phyloP scores from a whole-genome alignment of 768 basidiomycete genomes.

The Flagelloscypha sp. region DNA sequence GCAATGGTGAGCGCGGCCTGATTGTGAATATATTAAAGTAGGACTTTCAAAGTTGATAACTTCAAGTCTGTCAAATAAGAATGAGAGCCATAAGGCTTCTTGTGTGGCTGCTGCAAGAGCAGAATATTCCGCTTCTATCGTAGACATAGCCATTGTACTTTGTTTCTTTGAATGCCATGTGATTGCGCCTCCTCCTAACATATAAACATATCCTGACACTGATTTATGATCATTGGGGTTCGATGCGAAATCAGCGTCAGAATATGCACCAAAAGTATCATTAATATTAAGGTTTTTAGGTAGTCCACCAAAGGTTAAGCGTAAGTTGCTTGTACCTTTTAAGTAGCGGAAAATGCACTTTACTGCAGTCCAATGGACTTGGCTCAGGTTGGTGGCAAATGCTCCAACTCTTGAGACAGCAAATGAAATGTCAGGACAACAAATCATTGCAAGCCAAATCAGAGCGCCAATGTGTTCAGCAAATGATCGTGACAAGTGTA shows the following conservation, averaged over 20 bases:
- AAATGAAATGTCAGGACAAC: constrained; percentile 23
- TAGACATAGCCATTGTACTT: constrained; percentile 21
- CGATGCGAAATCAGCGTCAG: constrained; percentile 20
- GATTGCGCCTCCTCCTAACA: constrained; percentile 18
- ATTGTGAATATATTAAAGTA: constrained; percentile 13
- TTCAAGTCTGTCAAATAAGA: constrained; percentile 10
- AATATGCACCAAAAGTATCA: constrained; percentile 8
- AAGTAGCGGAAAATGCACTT: constrained; percentile 32
- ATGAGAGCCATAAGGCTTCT: constrained; percentile 16
- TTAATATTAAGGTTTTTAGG: constrained; percentile 1
- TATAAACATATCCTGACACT: constrained; percentile 21
- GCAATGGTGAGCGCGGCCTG: constrained; percentile 16
- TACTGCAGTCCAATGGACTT: constrained; percentile 30
- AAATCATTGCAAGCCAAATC: constrained; percentile 18
- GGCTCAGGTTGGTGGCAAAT: constrained; percentile 21
- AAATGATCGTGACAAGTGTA: too few relatives aligned
- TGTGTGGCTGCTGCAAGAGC: constrained; percentile 16
- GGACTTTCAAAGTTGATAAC: constrained; percentile 3
- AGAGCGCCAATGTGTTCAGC: constrained; percentile 16
- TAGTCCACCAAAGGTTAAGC: constrained; percentile 15
- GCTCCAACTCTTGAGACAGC: constrained; percentile 20
- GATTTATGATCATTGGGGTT: constrained; percentile 15
- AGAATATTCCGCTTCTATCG: constrained; percentile 25
- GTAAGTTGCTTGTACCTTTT: constrained; percentile 16
- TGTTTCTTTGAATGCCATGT: constrained; percentile 27